Base-by-base conservation (phyloP, 2,329 filamentous ascomycete genomes). In the Ophiostoma quercus region DNA sequence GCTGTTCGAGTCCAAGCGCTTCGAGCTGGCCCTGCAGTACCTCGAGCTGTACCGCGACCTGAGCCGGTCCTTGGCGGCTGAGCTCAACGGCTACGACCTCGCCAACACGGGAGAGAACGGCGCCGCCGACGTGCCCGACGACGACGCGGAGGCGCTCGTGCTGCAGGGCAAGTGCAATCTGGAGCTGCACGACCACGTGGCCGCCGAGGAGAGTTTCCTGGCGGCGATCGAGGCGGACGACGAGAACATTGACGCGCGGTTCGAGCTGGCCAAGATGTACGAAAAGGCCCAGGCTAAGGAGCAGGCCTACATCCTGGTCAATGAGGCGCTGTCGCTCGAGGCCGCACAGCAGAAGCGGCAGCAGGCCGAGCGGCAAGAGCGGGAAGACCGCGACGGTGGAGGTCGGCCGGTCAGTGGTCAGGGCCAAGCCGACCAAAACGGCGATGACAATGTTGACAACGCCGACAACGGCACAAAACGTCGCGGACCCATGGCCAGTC, bases 261-360 rank as follows among this genome's bases (percentile, higher is more conserved):
- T 91, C 39, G 87, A 92, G 74, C 83, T 97, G 11, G 92, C 92
- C 14, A 93, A 91, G 75, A 87, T 97, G 78, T 97, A 96, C 76
- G 92, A 96, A 77, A 87, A 85, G 73, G 85, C 85, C 63, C 88
- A 88, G 72, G 87, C 90, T 79, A 88, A 86, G 29, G 90, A 93
- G 75, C 88, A 92, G 75, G 93, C 93, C 1, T 86, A 93, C 71
- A 88, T 90, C 71, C 86, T 93, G 67, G 87, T 92, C 67, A 90
- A 90, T 43, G 90, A 96, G 77, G 88, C 92, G 9, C 85, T 94
- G 74, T 83, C 87, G 41, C 80, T 93, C 29, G 85, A 85, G 72
- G 84, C 84, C 70, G 80, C 78, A 12, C 80, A 80, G 68, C 79
- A 81, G 25, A 75, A 78, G 79, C 66, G 73, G 72, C 66, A 71